Evolutionary conservation across 1,284 basidiomycete genomes (phyloP).

Genomic region (Moniliophthora roreri): DNA sequence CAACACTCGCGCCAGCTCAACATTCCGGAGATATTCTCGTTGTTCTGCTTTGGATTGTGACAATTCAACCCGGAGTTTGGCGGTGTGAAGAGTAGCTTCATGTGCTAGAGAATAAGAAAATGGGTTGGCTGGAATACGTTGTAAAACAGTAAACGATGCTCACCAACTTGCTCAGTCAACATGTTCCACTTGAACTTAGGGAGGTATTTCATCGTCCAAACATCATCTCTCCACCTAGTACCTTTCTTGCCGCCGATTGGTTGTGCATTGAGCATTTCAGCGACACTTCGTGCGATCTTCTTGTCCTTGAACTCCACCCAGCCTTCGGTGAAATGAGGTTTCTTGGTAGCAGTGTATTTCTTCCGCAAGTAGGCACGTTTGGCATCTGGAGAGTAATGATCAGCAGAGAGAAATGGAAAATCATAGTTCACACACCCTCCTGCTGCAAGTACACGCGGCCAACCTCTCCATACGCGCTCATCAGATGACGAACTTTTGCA

Average conservation of each 20-base stretch:
- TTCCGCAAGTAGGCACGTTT: conserved; percentile 75
- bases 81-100: conserved; percentile 87
- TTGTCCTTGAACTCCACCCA: conserved; percentile 99
- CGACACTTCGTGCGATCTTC: conserved; percentile 85
- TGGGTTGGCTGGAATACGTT: conserved; percentile 13
- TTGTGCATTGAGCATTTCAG: conserved; percentile 95
- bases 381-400: conserved; percentile 49
- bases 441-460: conserved; percentile 87
- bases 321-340: conserved; percentile 89
- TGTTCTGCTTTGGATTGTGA: conserved; percentile 89
- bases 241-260: conserved; percentile 95
- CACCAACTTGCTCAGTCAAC: conserved; percentile 97
- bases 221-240: conserved; percentile 89
- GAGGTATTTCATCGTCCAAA: conserved; percentile 99
- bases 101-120: conserved; percentile 61
- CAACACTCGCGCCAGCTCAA: conserved; percentile 90
- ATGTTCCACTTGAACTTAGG: conserved; percentile 99
- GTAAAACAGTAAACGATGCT: conserved; percentile 32
- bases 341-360: conserved; percentile 81
- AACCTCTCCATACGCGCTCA: conserved; percentile 82
- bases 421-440: conserved; percentile 55
- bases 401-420: background rate
- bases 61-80: conserved; percentile 88
- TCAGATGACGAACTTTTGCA: conserved; percentile 91
- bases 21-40: conserved; percentile 90